Evolutionary conservation across 768 basidiomycete species (phyloP).

Genomic region (Lentinula boryana): DNA sequence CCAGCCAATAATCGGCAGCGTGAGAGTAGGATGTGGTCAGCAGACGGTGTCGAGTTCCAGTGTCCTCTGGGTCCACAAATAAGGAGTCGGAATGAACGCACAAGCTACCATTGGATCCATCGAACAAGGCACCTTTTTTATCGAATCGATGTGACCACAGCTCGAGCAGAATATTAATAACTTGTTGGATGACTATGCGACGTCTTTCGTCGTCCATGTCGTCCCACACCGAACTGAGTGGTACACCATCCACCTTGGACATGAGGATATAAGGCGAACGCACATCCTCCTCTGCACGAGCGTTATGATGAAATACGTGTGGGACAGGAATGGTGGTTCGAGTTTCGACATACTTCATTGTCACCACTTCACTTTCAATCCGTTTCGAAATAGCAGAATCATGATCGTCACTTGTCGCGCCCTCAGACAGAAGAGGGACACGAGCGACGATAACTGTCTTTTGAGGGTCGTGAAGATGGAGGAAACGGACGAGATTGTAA

Average conservation of each 20-base stretch:
- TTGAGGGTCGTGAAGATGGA: constrained; percentile 5
- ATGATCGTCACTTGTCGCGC: not conserved
- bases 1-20: constrained; percentile 6
- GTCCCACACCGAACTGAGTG: constrained; percentile 7
- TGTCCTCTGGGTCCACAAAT: not conserved
- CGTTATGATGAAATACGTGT: constrained; percentile 5
- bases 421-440: constrained; percentile 2
- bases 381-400: constrained; percentile 3
- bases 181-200: constrained; percentile 3
- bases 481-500: constrained; percentile 10
- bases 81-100: not conserved
- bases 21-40: constrained; percentile 1
- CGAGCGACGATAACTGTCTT: constrained; percentile 6
- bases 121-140: constrained; percentile 6
- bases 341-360: constrained; percentile 7
- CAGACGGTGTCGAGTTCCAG: not conserved
- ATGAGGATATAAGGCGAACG: constrained; percentile 9
- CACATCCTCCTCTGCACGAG: not conserved
- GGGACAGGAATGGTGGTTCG: constrained; percentile 8
- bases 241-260: constrained; percentile 4
- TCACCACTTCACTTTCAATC: constrained; percentile 5
- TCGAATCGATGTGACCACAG: constrained; percentile 5
- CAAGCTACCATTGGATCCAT: not conserved
- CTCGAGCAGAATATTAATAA: constrained; percentile 7
- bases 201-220: constrained; percentile 7